Evolutionary conservation across 148 eudicot species (phyloP), one percentile per base, ranked within the genome.

Genomic region (Rhododendron ferrugineum): DNA sequence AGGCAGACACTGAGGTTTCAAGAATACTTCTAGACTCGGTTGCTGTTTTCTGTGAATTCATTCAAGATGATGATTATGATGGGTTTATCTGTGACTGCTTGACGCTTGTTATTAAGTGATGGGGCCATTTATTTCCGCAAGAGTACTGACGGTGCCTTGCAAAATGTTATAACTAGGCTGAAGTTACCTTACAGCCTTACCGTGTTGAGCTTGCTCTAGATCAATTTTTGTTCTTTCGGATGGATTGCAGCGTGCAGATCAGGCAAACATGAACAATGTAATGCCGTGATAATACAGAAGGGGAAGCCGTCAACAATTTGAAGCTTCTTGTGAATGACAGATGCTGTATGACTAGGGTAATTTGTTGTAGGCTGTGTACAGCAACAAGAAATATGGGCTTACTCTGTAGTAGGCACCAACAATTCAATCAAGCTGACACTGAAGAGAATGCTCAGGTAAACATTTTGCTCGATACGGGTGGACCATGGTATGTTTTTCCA

Each of bases 341-440:
- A 46, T 85, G 88, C 79, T 58, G 68, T 75, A 85, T 86, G 82
- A 64, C 86, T 50, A 64, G 81, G 72, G 50, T 79, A 81, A 46
- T 52, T 70, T 22, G 6, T 44, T 50, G 47, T 80, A 86, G 85
- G 88, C 85, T 82, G 75, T 44, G 16, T 68, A 47, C 46, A 70
- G 83, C 76, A 18, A 50, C 79, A 56, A 74, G 83, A 79, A 86
- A 86, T 47, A 96, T 96, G 99, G 99, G 99, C 70, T 87, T 89
- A 76, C 93, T 94, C 79, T 96, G 99, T 89, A 96, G 99, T 88
- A 92, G 91, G 88, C 94, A 94, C 79, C 93, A 90, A 13, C 92
- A 87, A 87, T 82, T 88, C 82, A 88, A 76, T 82, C 88, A 90
- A 87, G 90, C 96, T 84, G 94, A 94, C 88, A 50, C 92, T 20